Evolutionary conservation across 495 filamentous ascomycete species (phyloP).

Genomic region (Aspergillus conjunctus): DNA sequence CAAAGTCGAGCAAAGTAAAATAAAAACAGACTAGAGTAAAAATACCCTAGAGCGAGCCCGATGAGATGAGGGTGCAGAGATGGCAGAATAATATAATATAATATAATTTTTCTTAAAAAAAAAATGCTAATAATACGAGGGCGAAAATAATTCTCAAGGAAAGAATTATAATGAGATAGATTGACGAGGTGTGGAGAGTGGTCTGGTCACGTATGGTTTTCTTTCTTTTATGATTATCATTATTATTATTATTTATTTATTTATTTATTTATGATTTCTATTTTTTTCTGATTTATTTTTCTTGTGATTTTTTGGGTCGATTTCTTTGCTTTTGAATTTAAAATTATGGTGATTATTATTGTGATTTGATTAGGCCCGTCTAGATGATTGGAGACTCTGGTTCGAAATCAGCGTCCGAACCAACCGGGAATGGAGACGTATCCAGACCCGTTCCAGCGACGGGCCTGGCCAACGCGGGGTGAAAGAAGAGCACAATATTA

Average conservation of each 20-base stretch:
- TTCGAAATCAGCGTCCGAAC: constrained; percentile 14
- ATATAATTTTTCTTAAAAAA: no score
- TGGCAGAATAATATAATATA: background rate
- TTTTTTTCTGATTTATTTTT: background rate
- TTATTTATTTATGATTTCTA: background rate
- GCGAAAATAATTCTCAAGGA: background rate
- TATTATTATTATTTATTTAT: background rate
- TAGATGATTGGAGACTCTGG: constrained; percentile 16
- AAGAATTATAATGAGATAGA: constrained; percentile 1
- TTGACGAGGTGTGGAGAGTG: constrained; percentile 7
- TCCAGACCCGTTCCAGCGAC: constrained; percentile 26
- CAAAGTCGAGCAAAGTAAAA: constrained; percentile 4
- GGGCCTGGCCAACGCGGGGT: constrained; percentile 33
- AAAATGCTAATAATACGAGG: constrained; percentile 8
- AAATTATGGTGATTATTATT: background rate
- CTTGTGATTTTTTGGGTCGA: background rate
- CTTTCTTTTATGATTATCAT: constrained; percentile 1
- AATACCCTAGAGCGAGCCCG: no score
- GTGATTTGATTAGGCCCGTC: constrained; percentile 8
- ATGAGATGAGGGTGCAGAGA: background rate
- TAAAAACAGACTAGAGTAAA: background rate
- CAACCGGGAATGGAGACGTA: constrained; percentile 26
- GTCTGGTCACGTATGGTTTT: background rate
- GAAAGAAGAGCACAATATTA: background rate
- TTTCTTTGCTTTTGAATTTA: constrained; percentile 1